phyloP scores from a whole-genome alignment of 805 yeast genomes.

The Scheffersomyces amazonensis region DNA sequence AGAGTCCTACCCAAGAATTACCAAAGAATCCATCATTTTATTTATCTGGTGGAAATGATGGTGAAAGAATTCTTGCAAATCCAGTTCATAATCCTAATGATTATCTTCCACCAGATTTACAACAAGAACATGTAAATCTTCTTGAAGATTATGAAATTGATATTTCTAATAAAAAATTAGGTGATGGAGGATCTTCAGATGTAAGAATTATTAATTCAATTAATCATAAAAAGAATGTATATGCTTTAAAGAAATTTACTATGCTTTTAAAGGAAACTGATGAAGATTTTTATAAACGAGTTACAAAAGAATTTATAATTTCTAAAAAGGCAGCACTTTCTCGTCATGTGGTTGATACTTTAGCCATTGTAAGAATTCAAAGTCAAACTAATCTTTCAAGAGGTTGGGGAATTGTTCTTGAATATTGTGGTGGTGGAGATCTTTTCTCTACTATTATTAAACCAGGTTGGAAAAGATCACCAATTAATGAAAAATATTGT shows the following conservation, averaged over 20 bases:
- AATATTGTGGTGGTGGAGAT: constrained; percentile 61
- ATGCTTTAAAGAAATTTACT: constrained; percentile 65
- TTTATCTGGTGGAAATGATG: constrained; percentile 33
- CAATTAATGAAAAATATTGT: constrained; percentile 55
- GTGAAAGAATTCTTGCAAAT: constrained; percentile 50
- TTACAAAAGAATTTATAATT: constrained; percentile 61
- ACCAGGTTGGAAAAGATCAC: constrained; percentile 57
- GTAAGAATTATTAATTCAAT: constrained; percentile 46
- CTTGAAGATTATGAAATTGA: constrained; percentile 54
- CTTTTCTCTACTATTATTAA: constrained; percentile 52
- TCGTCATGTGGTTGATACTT: constrained; percentile 58
- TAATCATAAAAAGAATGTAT: constrained; percentile 42
- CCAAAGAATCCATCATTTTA: constrained; percentile 28
- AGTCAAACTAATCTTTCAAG: constrained; percentile 51
- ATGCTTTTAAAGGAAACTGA: constrained; percentile 61
- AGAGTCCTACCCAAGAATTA: constrained; percentile 18
- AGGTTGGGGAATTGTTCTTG: constrained; percentile 78
- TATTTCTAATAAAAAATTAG: constrained; percentile 46
- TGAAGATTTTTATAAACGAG: constrained; percentile 61
- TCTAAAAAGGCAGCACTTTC: constrained; percentile 53
- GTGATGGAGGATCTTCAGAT: constrained; percentile 71
- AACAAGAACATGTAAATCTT: constrained; percentile 47
- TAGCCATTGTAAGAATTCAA: constrained; percentile 55
- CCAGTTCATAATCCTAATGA: constrained; percentile 69
- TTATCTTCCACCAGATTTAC: constrained; percentile 52